Evolutionary conservation across 306 rosid species (phyloP), one percentile per base, ranked within the genome.

Genomic region (Urtica urens): DNA sequence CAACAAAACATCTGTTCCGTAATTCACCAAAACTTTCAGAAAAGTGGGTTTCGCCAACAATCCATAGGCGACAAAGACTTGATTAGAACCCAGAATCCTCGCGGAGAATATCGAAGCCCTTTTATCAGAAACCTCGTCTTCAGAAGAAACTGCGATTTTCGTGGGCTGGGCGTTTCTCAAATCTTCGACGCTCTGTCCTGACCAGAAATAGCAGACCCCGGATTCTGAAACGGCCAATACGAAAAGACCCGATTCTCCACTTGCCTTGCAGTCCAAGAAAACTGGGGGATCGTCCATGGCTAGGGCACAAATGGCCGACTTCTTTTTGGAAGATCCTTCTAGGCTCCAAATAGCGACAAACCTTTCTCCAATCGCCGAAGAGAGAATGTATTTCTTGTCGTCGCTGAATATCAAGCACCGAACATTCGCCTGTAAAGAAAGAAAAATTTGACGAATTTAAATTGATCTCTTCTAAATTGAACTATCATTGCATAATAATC

Each of bases 251-350:
- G 69, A 40, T 38, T 57, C 76, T 33, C 49, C 77, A 3, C 53
- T 68, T 21, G 56, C 54, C 51, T 70, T 51, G 50, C 82, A 65
- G 59, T 90, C 95, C 24, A 90, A 66, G 41, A 90, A 73, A 55
- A 79, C 80, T 40, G 95, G 84, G 58, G 99, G 95, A 63, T 85
- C 87, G 59, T 85, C 99, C 95, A 85, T 81, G 18, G 84, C 80
- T 50, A 90, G 95, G 63, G 81, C 76, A 67, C 87, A 80, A 49
- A 79, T 71, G 41, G 80, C 92, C 37, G 95, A 75, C 69, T 83
- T 78, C 70, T 68, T 84, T 76, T 77, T 90, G 25, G 57, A 38
- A n/a, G n/a, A n/a, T 1, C 78, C 92, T 55, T 67, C 77, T 54
- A 77, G 38, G 57, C 53, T 71, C 99, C 99, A 90, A 23, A 81